Conservation (phyloP, 2,329 filamentous ascomycete genomes). For the Ceratocystis ficicola region DNA sequence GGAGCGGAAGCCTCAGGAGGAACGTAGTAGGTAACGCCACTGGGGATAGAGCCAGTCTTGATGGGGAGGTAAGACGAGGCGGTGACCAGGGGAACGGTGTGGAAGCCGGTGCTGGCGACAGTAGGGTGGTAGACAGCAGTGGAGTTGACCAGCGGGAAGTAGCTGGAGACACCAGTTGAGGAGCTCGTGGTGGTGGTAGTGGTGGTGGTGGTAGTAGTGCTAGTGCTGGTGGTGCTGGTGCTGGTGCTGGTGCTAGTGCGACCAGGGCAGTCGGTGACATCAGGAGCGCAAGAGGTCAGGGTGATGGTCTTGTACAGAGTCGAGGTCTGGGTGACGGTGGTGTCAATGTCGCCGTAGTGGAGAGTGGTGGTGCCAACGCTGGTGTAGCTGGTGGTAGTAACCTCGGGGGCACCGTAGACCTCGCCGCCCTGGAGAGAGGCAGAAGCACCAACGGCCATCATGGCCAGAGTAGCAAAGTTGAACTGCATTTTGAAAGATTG, state of each 20-base stretch:
- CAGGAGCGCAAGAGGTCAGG: constrained; percentile 22
- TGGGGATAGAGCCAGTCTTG: constrained; percentile 18
- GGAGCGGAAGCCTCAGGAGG: neutral
- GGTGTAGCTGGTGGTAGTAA: constrained; percentile 14
- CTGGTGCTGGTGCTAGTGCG: constrained; percentile 8
- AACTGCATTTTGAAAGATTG: constrained; percentile 21
- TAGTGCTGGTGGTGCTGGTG: neutral
- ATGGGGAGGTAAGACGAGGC: constrained; percentile 15
- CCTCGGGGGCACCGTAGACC: neutral
- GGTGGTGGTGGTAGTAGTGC: neutral
- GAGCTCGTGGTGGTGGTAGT: neutral
- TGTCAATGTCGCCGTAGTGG: constrained; percentile 14
- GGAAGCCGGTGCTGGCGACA: constrained; percentile 16
- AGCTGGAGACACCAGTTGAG: constrained; percentile 14
- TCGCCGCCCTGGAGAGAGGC: constrained; percentile 7
- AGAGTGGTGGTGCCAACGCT: constrained; percentile 3
- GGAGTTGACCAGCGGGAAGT: constrained; percentile 20
- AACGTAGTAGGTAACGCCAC: neutral
- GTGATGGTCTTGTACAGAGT: constrained; percentile 23
- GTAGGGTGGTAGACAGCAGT: constrained; percentile 13
- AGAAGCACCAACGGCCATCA: constrained; percentile 17
- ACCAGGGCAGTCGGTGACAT: constrained; percentile 22
- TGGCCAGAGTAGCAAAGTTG: constrained; percentile 20
- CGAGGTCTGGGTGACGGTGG: constrained; percentile 22
- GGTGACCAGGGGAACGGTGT: constrained; percentile 18